phyloP scores from a whole-genome alignment of 176 grass and related monocot species.

The Secale cereale region DNA sequence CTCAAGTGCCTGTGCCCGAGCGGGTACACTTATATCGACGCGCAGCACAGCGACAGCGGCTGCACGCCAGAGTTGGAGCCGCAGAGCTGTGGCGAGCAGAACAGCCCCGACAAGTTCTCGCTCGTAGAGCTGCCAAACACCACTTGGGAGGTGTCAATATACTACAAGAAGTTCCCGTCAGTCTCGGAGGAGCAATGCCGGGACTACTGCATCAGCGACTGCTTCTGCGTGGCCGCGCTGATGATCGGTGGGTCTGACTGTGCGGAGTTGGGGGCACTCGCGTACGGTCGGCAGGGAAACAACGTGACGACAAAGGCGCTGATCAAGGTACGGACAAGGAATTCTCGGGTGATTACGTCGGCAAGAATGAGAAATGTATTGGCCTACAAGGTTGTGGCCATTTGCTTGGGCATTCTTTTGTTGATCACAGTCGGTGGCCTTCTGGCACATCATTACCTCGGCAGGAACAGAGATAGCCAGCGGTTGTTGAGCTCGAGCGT shows the following conservation, averaged over 20 bases:
- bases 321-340: neutral
- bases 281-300: neutral
- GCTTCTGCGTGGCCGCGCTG: neutral
- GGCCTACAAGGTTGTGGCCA: neutral
- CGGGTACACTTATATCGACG: neutral
- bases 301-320: neutral
- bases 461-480: neutral
- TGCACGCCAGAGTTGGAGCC: constrained; percentile 25
- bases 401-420: neutral
- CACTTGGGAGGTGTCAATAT: neutral
- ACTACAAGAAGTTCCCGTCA: constrained; percentile 3
- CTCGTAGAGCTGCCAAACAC: neutral
- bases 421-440: neutral
- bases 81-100: neutral
- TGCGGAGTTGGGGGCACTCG: neutral
- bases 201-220: constrained; percentile 5
- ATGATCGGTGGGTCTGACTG: neutral
- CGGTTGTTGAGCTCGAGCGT: neutral
- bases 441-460: neutral
- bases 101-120: neutral
- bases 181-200: neutral
- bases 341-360: neutral
- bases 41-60: neutral
- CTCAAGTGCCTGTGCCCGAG: constrained; percentile 8
- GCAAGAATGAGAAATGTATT: neutral